Conservation (phyloP, 1,139 yeast species). For the Williopsis jadinii region DNA sequence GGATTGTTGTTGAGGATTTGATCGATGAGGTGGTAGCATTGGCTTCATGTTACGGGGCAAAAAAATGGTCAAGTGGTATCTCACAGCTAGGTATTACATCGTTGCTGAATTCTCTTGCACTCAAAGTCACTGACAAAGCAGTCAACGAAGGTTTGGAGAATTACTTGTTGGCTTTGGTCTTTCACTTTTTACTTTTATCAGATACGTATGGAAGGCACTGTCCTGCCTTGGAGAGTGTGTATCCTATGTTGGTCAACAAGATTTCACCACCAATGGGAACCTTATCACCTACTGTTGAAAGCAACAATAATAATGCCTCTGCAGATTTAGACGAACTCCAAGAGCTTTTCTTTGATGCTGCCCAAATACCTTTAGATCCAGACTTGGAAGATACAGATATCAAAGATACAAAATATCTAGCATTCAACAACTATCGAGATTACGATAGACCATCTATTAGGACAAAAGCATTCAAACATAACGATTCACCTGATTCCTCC, state of each 20-base stretch:
- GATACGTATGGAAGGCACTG: constrained; percentile 6
- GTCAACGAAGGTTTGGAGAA: constrained; percentile 3
- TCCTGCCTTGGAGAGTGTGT: constrained; percentile 10
- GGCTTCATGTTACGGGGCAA: background rate
- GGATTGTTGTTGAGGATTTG: constrained; percentile 3
- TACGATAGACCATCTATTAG: background rate
- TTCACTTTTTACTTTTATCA: constrained; percentile 10
- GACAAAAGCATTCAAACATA: background rate
- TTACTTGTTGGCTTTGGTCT: constrained; percentile 7
- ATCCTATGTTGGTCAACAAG: constrained; percentile 4
- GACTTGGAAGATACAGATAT: background rate
- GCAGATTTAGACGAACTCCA: background rate
- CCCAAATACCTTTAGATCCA: background rate
- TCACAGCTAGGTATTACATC: background rate
- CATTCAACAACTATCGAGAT: background rate
- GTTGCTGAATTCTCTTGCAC: background rate
- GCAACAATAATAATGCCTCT: background rate
- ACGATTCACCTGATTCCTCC: background rate
- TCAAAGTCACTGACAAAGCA: background rate
- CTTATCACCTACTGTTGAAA: background rate
- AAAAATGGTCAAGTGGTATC: background rate
- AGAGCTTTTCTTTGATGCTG: background rate
- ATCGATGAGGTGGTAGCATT: constrained; percentile 4
- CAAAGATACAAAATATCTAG: too few relatives aligned
- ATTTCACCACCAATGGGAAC: background rate